phyloP scores from a whole-genome alignment of 805 yeast genomes.

The Monosporozyma yasuniensis region DNA sequence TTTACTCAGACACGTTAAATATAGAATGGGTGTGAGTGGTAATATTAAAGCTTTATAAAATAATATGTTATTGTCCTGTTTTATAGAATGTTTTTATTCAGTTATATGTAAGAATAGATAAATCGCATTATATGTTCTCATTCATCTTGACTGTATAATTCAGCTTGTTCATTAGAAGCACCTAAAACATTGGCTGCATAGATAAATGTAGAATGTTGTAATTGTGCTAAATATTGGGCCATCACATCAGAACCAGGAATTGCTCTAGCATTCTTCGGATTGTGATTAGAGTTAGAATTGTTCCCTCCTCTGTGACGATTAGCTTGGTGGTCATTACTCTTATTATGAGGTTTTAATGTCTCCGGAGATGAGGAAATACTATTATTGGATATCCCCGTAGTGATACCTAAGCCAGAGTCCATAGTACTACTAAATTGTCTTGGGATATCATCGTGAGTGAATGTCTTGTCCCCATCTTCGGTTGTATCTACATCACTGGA shows the following conservation, averaged over 20 bases:
- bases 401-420: neutral
- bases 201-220: conserved; percentile 51
- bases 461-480: neutral
- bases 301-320: neutral
- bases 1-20: too few relatives aligned
- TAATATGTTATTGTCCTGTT: neutral
- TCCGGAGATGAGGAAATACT: neutral
- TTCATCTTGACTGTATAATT: conserved; percentile 11
- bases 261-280: conserved; percentile 10
- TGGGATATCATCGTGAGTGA: neutral
- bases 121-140: neutral
- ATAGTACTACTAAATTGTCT: neutral
- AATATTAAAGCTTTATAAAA: neutral
- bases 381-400: neutral
- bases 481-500: neutral
- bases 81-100: neutral
- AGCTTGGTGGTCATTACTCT: neutral
- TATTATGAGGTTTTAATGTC: neutral
- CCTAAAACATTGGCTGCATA: conserved; percentile 48
- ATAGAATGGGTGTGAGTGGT: neutral
- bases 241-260: conserved; percentile 62
- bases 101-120: neutral
- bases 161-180: conserved; percentile 34
- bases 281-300: neutral
- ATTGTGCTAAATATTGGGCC: conserved; percentile 70